Evolutionary conservation across 345 rosid species (phyloP), one percentile per base, ranked within the genome.

Genomic region (Salix viminalis): DNA sequence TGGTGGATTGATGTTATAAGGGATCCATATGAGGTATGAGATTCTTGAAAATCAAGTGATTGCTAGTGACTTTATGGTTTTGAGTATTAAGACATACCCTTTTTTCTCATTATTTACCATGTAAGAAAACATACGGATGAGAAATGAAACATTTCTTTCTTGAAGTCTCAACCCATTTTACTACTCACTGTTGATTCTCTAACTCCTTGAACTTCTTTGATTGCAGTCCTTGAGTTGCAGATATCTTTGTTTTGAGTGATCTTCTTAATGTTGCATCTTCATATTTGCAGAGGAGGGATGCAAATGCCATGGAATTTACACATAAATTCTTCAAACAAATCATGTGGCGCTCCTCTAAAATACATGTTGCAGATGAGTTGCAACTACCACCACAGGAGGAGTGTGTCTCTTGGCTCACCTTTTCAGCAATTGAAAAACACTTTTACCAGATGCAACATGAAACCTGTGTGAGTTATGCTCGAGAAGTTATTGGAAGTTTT

Each of bases 311-410:
- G 91, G 94, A 88, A 62, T 93, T 95, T 76, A 86, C 96, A 5
- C 97, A 91, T 76, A 87, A 82, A 1, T 74, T 91, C 77, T 95
- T 91, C 85, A 93, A 87, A 84, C 90, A 87, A 80, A 85, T 95
- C 52, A 91, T 95, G 97, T 95, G 98, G 99, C 99, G 99, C 69
- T 93, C 99, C 81, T 90, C 97, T 36, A 95, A 95, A 86, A 6
- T 80, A 68, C 90, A 92, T 70, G 94, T 95, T 71, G 93, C 97
- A 36, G 99, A 93, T 86, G 99, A 95, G 86, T 85, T 95, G 82
- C 86, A 93, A 56, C 89, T 95, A 74, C 97, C 98, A 61, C 92
- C 93, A 28, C 99, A 95, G 79, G 97, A 93, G 83, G 99, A 95
- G 80, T 84, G 94, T 10, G 76, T 95, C 76, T 91, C 96, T 21